Evolutionary conservation across 2,329 filamentous ascomycete genomes (phyloP).

Genomic region (Penicillium sp.): DNA sequence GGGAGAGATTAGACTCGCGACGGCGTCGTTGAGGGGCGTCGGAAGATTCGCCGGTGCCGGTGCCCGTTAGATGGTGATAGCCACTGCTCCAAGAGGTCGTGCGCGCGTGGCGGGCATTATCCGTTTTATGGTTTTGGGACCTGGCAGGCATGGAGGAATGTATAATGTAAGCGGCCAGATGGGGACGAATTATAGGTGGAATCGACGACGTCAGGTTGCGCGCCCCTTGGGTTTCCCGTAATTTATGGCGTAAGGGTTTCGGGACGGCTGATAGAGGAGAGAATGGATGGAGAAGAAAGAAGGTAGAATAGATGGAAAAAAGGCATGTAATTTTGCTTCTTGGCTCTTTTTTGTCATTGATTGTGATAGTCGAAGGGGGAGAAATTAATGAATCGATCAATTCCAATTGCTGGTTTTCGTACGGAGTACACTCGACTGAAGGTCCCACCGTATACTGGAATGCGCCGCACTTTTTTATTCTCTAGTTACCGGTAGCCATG

Average conservation of each 20-base stretch:
- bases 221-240: slow-evolving; percentile 18
- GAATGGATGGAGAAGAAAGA: not conserved
- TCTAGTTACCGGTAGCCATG: not conserved
- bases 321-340: not conserved
- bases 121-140: slow-evolving; percentile 24
- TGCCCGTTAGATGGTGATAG: slow-evolving; percentile 24
- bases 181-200: slow-evolving; percentile 1
- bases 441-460: not conserved
- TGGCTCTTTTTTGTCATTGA: not conserved
- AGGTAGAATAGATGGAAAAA: not conserved
- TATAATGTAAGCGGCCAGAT: slow-evolving; percentile 18
- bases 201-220: slow-evolving; percentile 17
- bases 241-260: slow-evolving; percentile 7
- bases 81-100: slow-evolving; percentile 37
- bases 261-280: not conserved
- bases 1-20: slow-evolving; percentile 34
- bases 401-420: not conserved
- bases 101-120: slow-evolving; percentile 37
- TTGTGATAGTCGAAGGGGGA: not conserved
- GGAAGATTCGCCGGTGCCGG: slow-evolving; percentile 22
- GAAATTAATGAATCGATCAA: not conserved
- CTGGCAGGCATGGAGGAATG: slow-evolving; percentile 26
- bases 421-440: not conserved
- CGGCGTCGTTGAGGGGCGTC: slow-evolving; percentile 29
- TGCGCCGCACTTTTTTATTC: not conserved